Percentiles rank a stretch among this genome's conserved stretches.
Conservation (phyloP, 2,329 filamentous ascomycete genomes). For the Boeremia lycopersici region DNA sequence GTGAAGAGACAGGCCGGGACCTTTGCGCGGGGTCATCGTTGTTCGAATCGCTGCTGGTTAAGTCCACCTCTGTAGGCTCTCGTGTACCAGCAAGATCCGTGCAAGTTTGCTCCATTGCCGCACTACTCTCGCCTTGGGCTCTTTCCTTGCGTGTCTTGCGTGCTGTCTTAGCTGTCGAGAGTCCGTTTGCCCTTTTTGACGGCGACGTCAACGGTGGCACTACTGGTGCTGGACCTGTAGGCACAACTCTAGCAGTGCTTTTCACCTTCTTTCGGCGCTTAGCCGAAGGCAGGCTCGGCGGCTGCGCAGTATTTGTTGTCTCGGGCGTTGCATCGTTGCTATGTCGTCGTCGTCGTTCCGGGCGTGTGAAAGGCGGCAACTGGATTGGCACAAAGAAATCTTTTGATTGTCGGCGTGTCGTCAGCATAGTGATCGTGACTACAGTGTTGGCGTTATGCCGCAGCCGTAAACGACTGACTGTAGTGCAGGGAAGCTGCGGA, state of each 20-base stretch:
- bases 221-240: background rate
- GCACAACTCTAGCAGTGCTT: background rate
- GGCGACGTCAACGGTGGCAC: background rate
- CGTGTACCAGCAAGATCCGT: background rate
- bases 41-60: conserved; percentile 3
- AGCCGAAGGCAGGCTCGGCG: conserved; percentile 2
- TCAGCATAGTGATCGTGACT: conserved; percentile 2
- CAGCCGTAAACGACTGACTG: background rate
- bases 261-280: conserved; percentile 12
- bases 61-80: background rate
- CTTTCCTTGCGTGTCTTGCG: background rate
- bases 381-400: conserved; percentile 1
- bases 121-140: background rate
- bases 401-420: conserved; percentile 10
- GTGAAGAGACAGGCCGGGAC: background rate
- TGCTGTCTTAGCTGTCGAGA: background rate
- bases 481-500: background rate
- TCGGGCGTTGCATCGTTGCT: background rate
- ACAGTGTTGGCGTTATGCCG: background rate
- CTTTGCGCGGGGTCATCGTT: background rate
- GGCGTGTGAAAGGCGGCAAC: background rate
- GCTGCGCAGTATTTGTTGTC: background rate
- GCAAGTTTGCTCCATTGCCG: background rate
- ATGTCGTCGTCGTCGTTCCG: conserved; percentile 2
- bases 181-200: background rate